Percentiles rank a stretch among this genome's conserved stretches.
Evolutionary conservation across 2,329 filamentous ascomycete genomes (phyloP).

Genomic region (Colletotrichum acutatum): DNA sequence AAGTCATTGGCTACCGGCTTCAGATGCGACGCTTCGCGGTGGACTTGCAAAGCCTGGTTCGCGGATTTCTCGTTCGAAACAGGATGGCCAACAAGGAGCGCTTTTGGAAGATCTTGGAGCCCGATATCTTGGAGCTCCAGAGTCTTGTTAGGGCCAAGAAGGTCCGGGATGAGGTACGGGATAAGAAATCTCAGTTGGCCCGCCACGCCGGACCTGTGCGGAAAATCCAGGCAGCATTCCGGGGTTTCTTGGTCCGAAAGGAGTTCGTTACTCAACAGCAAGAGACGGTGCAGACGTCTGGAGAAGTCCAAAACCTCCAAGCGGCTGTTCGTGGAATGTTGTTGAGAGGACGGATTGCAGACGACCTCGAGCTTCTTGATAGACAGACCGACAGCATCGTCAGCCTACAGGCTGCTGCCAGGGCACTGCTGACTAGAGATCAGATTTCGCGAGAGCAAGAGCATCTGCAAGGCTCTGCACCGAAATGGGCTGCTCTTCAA

Average conservation of each 20-base stretch:
- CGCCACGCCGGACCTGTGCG: slow-evolving; percentile 72
- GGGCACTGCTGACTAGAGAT: slow-evolving; percentile 70
- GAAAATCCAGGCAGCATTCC: slow-evolving; percentile 72
- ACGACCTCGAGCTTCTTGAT: slow-evolving; percentile 64
- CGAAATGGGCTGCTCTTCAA: slow-evolving; percentile 63
- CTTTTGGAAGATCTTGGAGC: slow-evolving; percentile 76
- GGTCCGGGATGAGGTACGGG: slow-evolving; percentile 67
- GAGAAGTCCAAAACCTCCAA: slow-evolving; percentile 69
- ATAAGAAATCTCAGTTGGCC: slow-evolving; percentile 68
- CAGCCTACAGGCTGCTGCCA: slow-evolving; percentile 72
- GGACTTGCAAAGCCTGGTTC: slow-evolving; percentile 80
- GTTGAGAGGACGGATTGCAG: slow-evolving; percentile 65
- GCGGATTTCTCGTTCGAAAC: slow-evolving; percentile 79
- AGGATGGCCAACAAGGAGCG: slow-evolving; percentile 71
- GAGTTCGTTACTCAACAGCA: slow-evolving; percentile 65
- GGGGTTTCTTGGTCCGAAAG: slow-evolving; percentile 74
- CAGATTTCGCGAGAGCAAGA: slow-evolving; percentile 63
- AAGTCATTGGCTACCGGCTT: slow-evolving; percentile 83
- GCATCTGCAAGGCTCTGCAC: slow-evolving; percentile 60
- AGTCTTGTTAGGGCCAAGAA: slow-evolving; percentile 80
- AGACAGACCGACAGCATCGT: slow-evolving; percentile 61
- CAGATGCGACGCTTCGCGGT: slow-evolving; percentile 86
- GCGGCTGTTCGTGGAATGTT: slow-evolving; percentile 75
- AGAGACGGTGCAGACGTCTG: slow-evolving; percentile 63
- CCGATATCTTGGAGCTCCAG: slow-evolving; percentile 82